Evolutionary conservation across 148 eudicot species (phyloP).

Genomic region (Agrostemma githago): DNA sequence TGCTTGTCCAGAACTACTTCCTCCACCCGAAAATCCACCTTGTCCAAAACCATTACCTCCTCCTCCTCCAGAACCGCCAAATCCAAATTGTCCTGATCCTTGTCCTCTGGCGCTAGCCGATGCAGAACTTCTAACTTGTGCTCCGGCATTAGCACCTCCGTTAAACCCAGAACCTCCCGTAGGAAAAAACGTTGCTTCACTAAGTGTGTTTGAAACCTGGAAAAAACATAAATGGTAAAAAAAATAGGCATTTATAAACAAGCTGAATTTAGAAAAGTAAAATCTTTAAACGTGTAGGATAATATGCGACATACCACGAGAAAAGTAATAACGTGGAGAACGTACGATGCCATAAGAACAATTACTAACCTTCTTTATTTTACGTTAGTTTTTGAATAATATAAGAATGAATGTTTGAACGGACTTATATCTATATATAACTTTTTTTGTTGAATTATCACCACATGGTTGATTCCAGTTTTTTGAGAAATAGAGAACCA

Average conservation of each 20-base stretch:
- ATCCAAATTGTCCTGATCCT: neutral
- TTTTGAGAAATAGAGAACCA: neutral
- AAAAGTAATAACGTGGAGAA: neutral
- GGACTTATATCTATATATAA: too few species aligned
- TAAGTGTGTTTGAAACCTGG: neutral
- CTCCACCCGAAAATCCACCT: neutral
- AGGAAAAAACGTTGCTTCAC: neutral
- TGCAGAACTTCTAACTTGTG: neutral
- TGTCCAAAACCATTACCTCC: neutral
- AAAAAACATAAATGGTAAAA: too few species aligned
- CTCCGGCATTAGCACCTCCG: neutral
- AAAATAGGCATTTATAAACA: neutral
- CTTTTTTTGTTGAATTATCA: too few species aligned
- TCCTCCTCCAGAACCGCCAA: neutral
- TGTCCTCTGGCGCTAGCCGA: neutral
- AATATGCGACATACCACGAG: neutral
- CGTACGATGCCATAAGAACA: neutral
- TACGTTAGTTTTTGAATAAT: too few species aligned
- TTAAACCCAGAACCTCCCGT: neutral
- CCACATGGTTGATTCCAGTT: neutral
- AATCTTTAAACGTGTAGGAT: too few species aligned
- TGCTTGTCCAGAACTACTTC: neutral
- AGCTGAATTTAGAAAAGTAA: too few species aligned
- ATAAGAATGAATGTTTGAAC: neutral
- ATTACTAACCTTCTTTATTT: too few species aligned